Conservation (phyloP, 1,284 basidiomycete genomes). For the Leccinum subrobustum region DNA sequence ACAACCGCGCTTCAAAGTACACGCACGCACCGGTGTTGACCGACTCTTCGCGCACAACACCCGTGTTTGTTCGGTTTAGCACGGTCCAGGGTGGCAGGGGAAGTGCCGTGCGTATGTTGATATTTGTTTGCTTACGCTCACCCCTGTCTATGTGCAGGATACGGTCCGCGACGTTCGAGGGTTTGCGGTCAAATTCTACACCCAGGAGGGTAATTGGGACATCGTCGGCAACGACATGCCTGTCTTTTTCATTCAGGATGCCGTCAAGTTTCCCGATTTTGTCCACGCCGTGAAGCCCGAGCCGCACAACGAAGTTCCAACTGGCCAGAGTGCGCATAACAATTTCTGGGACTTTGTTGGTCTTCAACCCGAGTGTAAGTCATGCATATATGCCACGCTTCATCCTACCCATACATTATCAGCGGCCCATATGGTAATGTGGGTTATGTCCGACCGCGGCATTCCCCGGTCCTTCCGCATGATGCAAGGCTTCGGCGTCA, state of each 20-base stretch:
- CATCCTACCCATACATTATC: constrained; percentile 18
- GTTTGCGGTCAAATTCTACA: constrained; percentile 82
- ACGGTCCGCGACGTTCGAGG: constrained; percentile 84
- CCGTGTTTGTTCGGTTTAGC: constrained; percentile 78
- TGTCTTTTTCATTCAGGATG: constrained; percentile 85
- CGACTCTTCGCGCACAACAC: constrained; percentile 67
- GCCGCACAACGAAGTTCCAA: constrained; percentile 72
- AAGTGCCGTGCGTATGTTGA: constrained; percentile 48
- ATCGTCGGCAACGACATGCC: constrained; percentile 78
- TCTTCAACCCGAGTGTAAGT: constrained; percentile 58
- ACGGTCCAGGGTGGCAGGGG: constrained; percentile 79
- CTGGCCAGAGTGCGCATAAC: constrained; percentile 70
- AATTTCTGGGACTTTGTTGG: constrained; percentile 83
- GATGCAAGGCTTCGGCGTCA: constrained; percentile 88
- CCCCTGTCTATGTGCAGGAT: constrained; percentile 42
- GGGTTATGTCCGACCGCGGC: constrained; percentile 80
- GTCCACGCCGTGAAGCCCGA: constrained; percentile 81
- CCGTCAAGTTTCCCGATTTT: constrained; percentile 82
- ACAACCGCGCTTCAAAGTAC: constrained; percentile 60
- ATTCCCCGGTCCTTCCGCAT: constrained; percentile 80
- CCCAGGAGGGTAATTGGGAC: constrained; percentile 80
- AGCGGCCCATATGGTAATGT: constrained; percentile 80
- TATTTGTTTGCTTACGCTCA: neutral
- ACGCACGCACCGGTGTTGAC: constrained; percentile 70
- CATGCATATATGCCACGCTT: neutral